Evolutionary conservation across 163 green algal species (phyloP).

Genomic region (Scenedesmus sp.): DNA sequence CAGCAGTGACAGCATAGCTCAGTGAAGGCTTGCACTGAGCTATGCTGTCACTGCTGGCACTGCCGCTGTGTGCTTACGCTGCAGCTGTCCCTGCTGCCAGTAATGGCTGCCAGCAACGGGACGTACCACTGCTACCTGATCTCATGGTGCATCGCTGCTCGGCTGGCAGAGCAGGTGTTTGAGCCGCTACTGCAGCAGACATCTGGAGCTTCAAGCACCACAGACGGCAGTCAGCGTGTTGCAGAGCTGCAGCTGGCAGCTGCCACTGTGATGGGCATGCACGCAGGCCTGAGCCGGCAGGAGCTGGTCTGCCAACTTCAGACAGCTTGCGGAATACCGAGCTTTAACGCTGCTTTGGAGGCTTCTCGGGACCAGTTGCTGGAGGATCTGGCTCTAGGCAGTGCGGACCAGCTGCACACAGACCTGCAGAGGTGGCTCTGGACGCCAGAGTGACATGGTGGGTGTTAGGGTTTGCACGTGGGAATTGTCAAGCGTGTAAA

Average conservation of each 20-base stretch:
- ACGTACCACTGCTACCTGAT: constrained; percentile 61
- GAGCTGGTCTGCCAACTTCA: not conserved
- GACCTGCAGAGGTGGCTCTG: constrained; percentile 10
- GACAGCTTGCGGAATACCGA: not conserved
- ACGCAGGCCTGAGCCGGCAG: not conserved
- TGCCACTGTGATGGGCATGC: not conserved
- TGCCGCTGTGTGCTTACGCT: not conserved
- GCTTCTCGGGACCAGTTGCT: not conserved
- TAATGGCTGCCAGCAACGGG: constrained; percentile 53
- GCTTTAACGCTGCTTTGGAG: not conserved
- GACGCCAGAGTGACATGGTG: not conserved
- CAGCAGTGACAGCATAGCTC: too few relatives aligned
- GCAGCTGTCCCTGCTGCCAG: constrained; percentile 58
- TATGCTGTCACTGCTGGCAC: not conserved
- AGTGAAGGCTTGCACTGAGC: not conserved
- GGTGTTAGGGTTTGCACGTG: not conserved
- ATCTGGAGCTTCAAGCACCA: not conserved
- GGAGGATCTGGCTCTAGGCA: not conserved
- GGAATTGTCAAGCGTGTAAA: not conserved
- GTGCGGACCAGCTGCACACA: not conserved
- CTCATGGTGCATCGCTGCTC: constrained; percentile 28
- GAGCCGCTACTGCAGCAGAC: not conserved
- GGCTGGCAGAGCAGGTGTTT: constrained; percentile 12
- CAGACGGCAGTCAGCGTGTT: not conserved
- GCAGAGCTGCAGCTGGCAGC: not conserved